Conservation (phyloP, 306 rosid genomes). For the Medicago ruthenica region DNA sequence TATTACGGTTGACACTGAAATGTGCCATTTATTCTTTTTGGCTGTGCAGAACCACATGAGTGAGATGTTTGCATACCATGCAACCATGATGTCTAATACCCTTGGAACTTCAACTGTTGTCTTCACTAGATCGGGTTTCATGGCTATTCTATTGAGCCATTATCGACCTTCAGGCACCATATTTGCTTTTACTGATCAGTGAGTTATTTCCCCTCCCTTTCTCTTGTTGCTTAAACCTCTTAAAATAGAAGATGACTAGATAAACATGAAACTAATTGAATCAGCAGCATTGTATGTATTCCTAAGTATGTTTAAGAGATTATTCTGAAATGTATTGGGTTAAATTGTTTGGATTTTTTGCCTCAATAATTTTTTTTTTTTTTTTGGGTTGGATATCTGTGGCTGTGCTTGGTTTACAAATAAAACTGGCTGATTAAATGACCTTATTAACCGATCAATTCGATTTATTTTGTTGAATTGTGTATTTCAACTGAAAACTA, state of each 20-base stretch:
- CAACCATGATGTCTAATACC: conserved; percentile 97
- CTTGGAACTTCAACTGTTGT: conserved; percentile 95
- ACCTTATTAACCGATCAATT: neutral
- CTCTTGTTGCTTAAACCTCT: neutral
- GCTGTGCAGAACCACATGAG: conserved; percentile 87
- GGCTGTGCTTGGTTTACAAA: neutral
- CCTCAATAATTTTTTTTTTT: neutral
- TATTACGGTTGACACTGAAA: conserved; percentile 23
- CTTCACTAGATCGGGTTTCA: conserved; percentile 93
- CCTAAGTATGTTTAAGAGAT: neutral
- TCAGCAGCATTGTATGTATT: neutral
- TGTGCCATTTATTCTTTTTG: conserved; percentile 30
- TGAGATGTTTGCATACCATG: conserved; percentile 99
- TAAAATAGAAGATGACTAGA: neutral
- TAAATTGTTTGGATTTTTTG: neutral
- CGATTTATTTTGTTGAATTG: conserved; percentile 31
- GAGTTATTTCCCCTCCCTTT: conserved; percentile 47
- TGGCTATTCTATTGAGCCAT: conserved; percentile 90
- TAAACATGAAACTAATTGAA: conserved; percentile 6
- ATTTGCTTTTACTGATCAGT: conserved; percentile 93
- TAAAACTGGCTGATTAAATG: conserved; percentile 17
- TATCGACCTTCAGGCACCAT: conserved; percentile 90
- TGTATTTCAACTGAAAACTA: conserved; percentile 36
- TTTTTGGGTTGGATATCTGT: neutral
- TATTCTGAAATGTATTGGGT: neutral